Percentiles rank a stretch among this genome's conserved stretches.
These are phyloP conservation scores for Paecilomyces sp. DNA, from an alignment of 2,329 filamentous ascomycete species.

Conservation along the genomic window DNA sequence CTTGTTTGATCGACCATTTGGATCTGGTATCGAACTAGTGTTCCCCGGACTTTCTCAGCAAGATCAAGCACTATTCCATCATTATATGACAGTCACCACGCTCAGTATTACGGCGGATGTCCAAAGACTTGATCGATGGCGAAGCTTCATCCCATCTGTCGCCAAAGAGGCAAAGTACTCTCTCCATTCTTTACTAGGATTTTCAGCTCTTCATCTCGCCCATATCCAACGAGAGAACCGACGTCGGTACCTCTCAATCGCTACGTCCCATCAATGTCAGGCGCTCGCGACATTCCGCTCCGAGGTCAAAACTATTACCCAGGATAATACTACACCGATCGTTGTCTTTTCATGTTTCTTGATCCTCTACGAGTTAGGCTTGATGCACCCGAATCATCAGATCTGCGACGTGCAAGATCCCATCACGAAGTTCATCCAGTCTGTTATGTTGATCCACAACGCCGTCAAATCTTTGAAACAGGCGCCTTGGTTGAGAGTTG, in stretches of 20 bases:
- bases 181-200: slow-evolving; percentile 4
- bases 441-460: slow-evolving; percentile 2
- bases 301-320: background rate
- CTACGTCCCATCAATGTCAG: slow-evolving; percentile 2
- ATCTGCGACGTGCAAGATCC: slow-evolving; percentile 1
- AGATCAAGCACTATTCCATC: slow-evolving; percentile 3
- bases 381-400: slow-evolving; percentile 4
- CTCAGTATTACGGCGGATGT: slow-evolving; percentile 1
- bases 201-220: slow-evolving; percentile 4
- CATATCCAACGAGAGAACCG: slow-evolving; percentile 2
- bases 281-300: slow-evolving; percentile 1
- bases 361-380: slow-evolving; percentile 4
- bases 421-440: slow-evolving; percentile 2
- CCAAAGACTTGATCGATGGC: background rate
- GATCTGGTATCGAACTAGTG: background rate
- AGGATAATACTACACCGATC: slow-evolving; percentile 1
- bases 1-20: background rate
- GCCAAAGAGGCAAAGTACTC: slow-evolving; percentile 1
- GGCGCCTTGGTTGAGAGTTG: background rate
- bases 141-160: slow-evolving; percentile 2
- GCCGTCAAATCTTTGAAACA: background rate
- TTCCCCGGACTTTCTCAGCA: background rate
- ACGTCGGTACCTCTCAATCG: slow-evolving; percentile 1
- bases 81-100: slow-evolving; percentile 4
- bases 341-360: slow-evolving; percentile 2